A percentile compares a stretch with the other conserved stretches of the same genome.
Evolutionary conservation across 768 basidiomycete genomes (phyloP).

Genomic region (Leccinum longicurvipes): DNA sequence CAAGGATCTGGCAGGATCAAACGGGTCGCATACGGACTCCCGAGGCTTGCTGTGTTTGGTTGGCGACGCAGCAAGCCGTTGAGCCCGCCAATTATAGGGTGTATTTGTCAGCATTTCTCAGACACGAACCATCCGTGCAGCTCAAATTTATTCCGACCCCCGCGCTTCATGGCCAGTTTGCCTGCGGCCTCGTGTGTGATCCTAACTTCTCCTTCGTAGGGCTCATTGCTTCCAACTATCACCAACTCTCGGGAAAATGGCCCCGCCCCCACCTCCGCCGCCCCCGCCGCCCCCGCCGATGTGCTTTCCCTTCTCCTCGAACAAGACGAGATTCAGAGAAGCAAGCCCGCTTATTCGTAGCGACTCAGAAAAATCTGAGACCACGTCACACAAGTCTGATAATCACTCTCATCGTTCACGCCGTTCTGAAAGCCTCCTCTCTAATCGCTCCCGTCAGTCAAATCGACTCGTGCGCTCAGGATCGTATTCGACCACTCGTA

Average conservation of each 20-base stretch:
- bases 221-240: slow-evolving; percentile 17
- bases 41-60: slow-evolving; percentile 13
- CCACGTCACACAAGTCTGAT: slow-evolving; percentile 36
- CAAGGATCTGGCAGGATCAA: slow-evolving; percentile 22
- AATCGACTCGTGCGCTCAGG: slow-evolving; percentile 37
- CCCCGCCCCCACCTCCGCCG: slow-evolving; percentile 50
- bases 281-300: slow-evolving; percentile 51
- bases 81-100: slow-evolving; percentile 12
- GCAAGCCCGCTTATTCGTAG: slow-evolving; percentile 31
- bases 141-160: slow-evolving; percentile 25
- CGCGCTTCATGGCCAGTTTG: slow-evolving; percentile 17
- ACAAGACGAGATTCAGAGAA: slow-evolving; percentile 24
- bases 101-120: slow-evolving; percentile 28
- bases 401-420: slow-evolving; percentile 27
- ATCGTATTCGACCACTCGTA: slow-evolving; percentile 42
- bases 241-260: slow-evolving; percentile 36
- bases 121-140: neutral
- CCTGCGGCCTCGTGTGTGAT: slow-evolving; percentile 33
- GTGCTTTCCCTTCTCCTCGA: slow-evolving; percentile 53
- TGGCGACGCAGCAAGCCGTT: slow-evolving; percentile 14
- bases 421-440: slow-evolving; percentile 20
- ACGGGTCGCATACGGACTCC: slow-evolving; percentile 14
- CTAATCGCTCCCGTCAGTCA: slow-evolving; percentile 23
- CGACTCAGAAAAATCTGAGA: slow-evolving; percentile 43
- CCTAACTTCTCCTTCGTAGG: slow-evolving; percentile 14